Evolutionary conservation across 2,329 filamentous ascomycete genomes (phyloP).

Genomic region (Pleoardoris graminearum): DNA sequence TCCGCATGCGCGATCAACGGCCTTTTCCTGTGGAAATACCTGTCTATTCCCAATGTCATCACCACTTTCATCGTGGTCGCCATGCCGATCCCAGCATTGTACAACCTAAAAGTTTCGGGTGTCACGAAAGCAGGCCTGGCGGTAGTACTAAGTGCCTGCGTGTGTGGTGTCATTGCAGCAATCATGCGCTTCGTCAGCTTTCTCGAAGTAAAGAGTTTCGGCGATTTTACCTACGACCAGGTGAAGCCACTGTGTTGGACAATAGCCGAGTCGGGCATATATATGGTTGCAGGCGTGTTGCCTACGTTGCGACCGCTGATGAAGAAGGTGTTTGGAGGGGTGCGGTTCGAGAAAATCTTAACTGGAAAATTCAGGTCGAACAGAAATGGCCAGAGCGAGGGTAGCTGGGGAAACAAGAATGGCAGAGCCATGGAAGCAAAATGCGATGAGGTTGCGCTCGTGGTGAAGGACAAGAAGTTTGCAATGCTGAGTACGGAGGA

Average conservation of each 20-base stretch:
- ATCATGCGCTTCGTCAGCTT: constrained; percentile 25
- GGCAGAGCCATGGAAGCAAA: constrained; percentile 8
- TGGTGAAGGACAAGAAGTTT: neutral
- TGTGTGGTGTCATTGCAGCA: constrained; percentile 20
- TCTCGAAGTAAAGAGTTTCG: constrained; percentile 17
- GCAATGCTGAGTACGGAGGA: neutral
- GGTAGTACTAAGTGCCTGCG: constrained; percentile 18
- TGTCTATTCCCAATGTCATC: constrained; percentile 24
- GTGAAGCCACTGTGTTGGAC: constrained; percentile 26
- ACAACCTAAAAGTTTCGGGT: constrained; percentile 14
- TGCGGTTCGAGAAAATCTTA: constrained; percentile 18
- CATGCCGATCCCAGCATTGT: constrained; percentile 22
- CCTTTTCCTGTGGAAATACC: constrained; percentile 23
- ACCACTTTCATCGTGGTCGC: constrained; percentile 22
- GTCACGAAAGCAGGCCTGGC: constrained; percentile 18
- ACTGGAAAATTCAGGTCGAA: constrained; percentile 8
- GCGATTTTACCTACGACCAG: constrained; percentile 23
- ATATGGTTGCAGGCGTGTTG: constrained; percentile 25
- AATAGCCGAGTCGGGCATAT: constrained; percentile 26
- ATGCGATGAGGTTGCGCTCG: constrained; percentile 5
- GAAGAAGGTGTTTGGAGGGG: constrained; percentile 16
- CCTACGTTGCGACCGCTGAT: constrained; percentile 23
- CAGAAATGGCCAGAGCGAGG: neutral
- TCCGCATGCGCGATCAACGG: constrained; percentile 17
- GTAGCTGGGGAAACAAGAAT: constrained; percentile 11